Evolutionary conservation across 2,329 filamentous ascomycete genomes (phyloP), one percentile per base, ranked within the genome.

Genomic region (Phaeoacremonium minimum): DNA sequence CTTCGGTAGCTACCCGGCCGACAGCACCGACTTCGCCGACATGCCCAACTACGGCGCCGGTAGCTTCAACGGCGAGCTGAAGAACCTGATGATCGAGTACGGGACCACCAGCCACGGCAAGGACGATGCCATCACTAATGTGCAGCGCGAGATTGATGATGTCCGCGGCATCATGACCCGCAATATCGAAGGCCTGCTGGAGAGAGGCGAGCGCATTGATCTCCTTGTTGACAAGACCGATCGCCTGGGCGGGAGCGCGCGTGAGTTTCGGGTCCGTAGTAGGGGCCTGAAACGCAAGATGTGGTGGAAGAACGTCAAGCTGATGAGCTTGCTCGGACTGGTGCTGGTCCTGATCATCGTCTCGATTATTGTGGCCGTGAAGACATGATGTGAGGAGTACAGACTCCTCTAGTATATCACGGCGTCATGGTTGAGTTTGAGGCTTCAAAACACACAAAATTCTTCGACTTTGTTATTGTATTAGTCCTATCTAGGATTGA

Each of bases 251-350:
- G 87, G 87, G 18, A 93, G 81, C 58, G 89, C 93, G 36, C 74
- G 83, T 50, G 93, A 98, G 58, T 98, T 98, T 57, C 73, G 93
- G 35, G 83, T 97, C 14, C 75, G 91, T 48, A 94, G 86, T 58
- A 72, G 89, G 17, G 89, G 88, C 1, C 62, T 98, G 50, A 86
- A 93, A 67, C 77, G 94, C 56, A 77, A 84, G 63, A 97, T 98
- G 93, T 98, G 93, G 93, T 97, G 91, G 91, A 97, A 97, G 81
- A 97, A 98, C 60, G 77, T 95, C 31, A 94, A 94, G 69, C 66
- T 98, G 49, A 95, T 97, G 89, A 83, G 78, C 6, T 61, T 98
- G 49, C 56, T 90, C 43, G 71, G 63, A 4, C 55, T 96, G 30
- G 87, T 90, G 2, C 63, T 93, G 17, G 56, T 70, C 30, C 55